Conservation (phyloP, 169 alveolate species). For the Cryptosporidium tyzzeri region DNA sequence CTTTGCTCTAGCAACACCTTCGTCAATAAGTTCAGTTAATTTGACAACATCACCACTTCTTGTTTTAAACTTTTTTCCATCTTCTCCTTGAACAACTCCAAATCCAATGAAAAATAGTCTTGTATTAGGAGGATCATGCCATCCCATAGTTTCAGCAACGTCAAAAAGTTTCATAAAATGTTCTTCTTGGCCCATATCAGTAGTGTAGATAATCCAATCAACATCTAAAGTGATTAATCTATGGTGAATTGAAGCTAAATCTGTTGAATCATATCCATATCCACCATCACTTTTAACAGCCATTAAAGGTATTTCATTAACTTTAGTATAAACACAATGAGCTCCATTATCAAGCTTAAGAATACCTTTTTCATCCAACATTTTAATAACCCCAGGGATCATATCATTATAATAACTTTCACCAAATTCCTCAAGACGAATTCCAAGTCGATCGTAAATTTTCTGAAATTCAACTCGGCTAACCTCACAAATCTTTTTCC, state of each 20-base stretch:
- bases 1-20: constrained; percentile 95
- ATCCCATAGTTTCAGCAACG: constrained; percentile 92
- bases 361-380: constrained; percentile 85
- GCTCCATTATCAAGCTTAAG: constrained; percentile 94
- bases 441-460: constrained; percentile 89
- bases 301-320: constrained; percentile 90
- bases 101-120: constrained; percentile 96
- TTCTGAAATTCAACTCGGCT: constrained; percentile 88
- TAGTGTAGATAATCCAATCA: constrained; percentile 94
- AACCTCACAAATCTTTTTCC: constrained; percentile 92
- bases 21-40: constrained; percentile 94
- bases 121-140: constrained; percentile 86
- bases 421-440: constrained; percentile 91
- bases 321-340: constrained; percentile 89
- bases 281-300: constrained; percentile 98
- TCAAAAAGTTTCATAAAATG: constrained; percentile 95
- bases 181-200: constrained; percentile 95
- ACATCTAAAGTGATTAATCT: constrained; percentile 84
- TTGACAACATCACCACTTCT: constrained; percentile 95
- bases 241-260: constrained; percentile 94
- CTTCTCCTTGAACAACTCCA: constrained; percentile 95
- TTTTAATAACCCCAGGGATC: constrained; percentile 87
- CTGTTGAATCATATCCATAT: constrained; percentile 98
- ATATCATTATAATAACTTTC: constrained; percentile 94
- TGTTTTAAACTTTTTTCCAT: constrained; percentile 96